Conservation (phyloP, 805 yeast genomes). For the Kuraishia piskuri region DNA sequence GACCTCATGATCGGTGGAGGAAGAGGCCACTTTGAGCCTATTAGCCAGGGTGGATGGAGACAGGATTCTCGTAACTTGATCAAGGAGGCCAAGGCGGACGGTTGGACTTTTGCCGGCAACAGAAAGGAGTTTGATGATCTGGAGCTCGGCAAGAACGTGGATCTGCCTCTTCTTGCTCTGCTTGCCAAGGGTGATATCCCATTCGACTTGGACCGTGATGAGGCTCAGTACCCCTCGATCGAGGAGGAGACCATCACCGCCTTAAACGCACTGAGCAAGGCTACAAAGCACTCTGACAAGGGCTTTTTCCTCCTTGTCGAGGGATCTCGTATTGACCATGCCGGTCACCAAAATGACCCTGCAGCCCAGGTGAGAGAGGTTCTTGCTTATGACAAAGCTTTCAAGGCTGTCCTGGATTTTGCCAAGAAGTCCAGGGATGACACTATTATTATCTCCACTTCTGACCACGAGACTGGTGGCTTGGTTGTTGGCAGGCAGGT, state of each 20-base stretch:
- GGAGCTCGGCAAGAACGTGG: conserved; percentile 49
- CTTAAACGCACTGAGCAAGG: conserved; percentile 53
- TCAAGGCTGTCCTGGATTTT: conserved; percentile 62
- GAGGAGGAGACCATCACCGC: conserved; percentile 76
- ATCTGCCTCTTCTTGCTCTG: conserved; percentile 69
- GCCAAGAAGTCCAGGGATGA: conserved; percentile 64
- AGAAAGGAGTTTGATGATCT: conserved; percentile 51
- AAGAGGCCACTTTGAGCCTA: conserved; percentile 69
- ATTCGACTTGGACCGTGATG: conserved; percentile 70
- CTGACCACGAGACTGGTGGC: conserved; percentile 97
- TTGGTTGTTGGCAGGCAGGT: conserved; percentile 80
- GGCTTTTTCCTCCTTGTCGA: conserved; percentile 86
- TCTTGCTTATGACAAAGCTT: conserved; percentile 78
- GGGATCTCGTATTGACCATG: conserved; percentile 93
- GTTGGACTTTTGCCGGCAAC: conserved; percentile 59
- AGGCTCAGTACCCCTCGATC: conserved; percentile 57
- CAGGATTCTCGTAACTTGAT: conserved; percentile 62
- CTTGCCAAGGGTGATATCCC: conserved; percentile 76
- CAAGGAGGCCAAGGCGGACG: conserved; percentile 47
- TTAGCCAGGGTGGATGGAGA: conserved; percentile 54
- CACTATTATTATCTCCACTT: conserved; percentile 71
- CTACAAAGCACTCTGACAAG: conserved; percentile 62
- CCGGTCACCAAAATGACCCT: conserved; percentile 91
- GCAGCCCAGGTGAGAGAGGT: conserved; percentile 92
- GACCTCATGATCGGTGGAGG: conserved; percentile 92